Evolutionary conservation across 495 filamentous ascomycete species (phyloP).

Genomic region (Podospora fimiseda): DNA sequence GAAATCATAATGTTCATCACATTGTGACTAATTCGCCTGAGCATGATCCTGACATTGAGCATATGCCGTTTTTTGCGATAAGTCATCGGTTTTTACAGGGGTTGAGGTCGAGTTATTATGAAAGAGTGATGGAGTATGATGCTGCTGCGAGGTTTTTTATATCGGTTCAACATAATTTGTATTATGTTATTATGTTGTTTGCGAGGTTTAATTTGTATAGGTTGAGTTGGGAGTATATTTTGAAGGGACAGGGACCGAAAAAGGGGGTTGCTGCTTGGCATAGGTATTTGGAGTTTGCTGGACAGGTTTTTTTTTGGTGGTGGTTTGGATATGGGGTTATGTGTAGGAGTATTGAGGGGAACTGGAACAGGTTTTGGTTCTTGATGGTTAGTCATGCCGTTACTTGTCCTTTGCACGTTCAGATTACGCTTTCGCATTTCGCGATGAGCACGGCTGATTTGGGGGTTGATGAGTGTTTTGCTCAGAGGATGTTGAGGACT

Average conservation of each 20-base stretch:
- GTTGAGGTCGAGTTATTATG: conserved; percentile 83
- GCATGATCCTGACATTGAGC: conserved; percentile 96
- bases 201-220: conserved; percentile 90
- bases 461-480: conserved; percentile 81
- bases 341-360: conserved; percentile 68
- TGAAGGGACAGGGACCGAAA: conserved; percentile 66
- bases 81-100: conserved; percentile 75
- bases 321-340: conserved; percentile 89
- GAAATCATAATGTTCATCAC: conserved; percentile 95
- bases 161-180: conserved; percentile 72
- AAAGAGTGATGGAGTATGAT: conserved; percentile 80
- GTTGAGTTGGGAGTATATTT: conserved; percentile 75
- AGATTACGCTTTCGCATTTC: conserved; percentile 95
- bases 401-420: conserved; percentile 81
- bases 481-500: conserved; percentile 93
- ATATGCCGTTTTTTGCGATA: conserved; percentile 92
- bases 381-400: conserved; percentile 83
- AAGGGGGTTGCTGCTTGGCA: conserved; percentile 88
- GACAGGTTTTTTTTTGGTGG: conserved; percentile 83
- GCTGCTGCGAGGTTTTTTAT: conserved; percentile 64
- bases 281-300: conserved; percentile 74
- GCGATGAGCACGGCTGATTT: conserved; percentile 93
- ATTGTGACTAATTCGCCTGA: conserved; percentile 95
- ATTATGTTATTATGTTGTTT: conserved; percentile 79
- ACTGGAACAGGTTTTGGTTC: conserved; percentile 64